phyloP scores from a whole-genome alignment of 495 filamentous ascomycete genomes.

The Xylaria venustula region DNA sequence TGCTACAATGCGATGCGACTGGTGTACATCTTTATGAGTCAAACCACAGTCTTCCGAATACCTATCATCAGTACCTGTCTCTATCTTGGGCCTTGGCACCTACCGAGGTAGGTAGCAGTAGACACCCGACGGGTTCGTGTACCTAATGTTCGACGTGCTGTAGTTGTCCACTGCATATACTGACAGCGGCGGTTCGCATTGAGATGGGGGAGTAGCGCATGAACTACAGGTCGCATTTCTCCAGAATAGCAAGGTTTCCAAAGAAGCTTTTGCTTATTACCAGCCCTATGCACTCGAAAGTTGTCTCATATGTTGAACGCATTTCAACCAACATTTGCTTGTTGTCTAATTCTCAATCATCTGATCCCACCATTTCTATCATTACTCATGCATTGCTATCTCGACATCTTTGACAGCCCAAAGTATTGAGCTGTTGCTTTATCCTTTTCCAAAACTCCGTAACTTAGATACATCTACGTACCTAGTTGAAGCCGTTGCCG shows the following conservation, averaged over 20 bases:
- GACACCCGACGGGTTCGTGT: neutral
- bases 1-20: neutral
- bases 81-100: no score
- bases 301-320: no score
- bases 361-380: neutral
- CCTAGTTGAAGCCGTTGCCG: neutral
- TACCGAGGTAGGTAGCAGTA: no score
- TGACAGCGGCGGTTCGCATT: no score
- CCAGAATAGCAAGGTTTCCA: no score
- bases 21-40: neutral
- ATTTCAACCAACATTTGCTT: neutral
- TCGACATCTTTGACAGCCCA: neutral
- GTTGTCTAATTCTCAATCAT: neutral
- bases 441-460: no score
- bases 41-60: neutral
- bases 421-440: neutral
- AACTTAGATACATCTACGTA: neutral
- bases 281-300: no score
- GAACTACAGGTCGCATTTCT: no score
- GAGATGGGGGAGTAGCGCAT: no score
- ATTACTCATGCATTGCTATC: neutral
- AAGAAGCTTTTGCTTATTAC: no score
- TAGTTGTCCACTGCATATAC: no score
- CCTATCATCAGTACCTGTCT: no score
- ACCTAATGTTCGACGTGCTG: neutral